Evolutionary conservation across 116 monocot genomes (phyloP), one percentile per base, ranked within the genome.

Genomic region (Dioscorea cayenensis): DNA sequence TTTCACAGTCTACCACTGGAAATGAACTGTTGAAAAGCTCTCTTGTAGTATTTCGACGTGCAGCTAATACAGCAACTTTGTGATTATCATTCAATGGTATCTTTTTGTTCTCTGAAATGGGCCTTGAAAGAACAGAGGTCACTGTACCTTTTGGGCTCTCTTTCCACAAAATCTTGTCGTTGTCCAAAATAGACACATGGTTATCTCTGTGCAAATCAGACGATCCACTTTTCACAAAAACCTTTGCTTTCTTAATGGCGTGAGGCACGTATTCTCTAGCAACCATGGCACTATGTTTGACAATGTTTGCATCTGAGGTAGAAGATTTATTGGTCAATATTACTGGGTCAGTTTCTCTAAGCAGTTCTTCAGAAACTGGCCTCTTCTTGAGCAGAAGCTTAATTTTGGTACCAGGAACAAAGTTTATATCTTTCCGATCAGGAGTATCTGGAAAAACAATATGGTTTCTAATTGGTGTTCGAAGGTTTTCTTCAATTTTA

Each of bases 381-480:
- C 1, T 23, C 63, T 60, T 76, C 50, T 84, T 81, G 20, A 66
- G 55, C 51, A 73, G 64, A 71, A 36, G 19, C 28, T 80, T 79
- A 20, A 35, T 16, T 72, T 75, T 81, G 18, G 10, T 71, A 73
- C 16, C 16, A 7, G 4, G 52, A 14, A 52, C 52, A 52, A 18
- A 52, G 17, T 16, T 52, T 8, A 52, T 18, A 2, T 75, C 75
- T 59, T 74, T 74, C 36, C 66, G 62, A 64, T 60, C 76, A 67
- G 62, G 73, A 23, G 25, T 38, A 51, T 76, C 81, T 55, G 87
- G 85, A 68, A 91, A 89, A 60, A 59, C 55, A 29, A 97, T 84
- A 67, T 96, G 96, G 68, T 97, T 79, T 78, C 97, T 84, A 18
- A 38, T 73, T 67, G 97, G 97, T 25, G 97, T 93, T 28, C 81